Base-by-base conservation (phyloP, 2,329 filamentous ascomycete species). In the Bimuria novae-zelandiae region DNA sequence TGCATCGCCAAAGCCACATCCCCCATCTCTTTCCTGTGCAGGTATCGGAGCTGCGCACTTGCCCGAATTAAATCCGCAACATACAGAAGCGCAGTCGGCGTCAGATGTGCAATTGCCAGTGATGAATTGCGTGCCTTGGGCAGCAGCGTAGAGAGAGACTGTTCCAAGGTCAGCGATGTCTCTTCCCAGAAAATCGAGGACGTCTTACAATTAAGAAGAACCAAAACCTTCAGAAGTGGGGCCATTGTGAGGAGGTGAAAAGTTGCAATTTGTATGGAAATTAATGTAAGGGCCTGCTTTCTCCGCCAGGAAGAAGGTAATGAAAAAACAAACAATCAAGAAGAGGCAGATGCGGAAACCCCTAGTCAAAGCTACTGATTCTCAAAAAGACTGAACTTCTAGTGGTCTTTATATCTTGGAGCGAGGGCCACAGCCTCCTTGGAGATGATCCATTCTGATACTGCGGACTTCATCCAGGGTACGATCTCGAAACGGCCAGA, bases 41-140 rank as follows among this genome's bases (percentile, higher is more conserved):
- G 65, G 52, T 14, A 68, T 54, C 3, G 59, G 39, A 3, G 69
- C 72, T 1, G 69, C 68, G 41, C 72, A 75, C 23, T 63, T 63
- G 5, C 70, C 70, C 22, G 56, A 57, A 16, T 67, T 68, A 59
- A 70, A 70, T 7, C 69, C 72, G 56, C 73, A 75, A 59, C 73
- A 75, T 12, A 63, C 67, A 17, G 68, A 67, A 3, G 70, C 71
- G 42, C 74, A 76, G 52, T 75, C 72, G 4, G 72, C 71, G 47
- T 75, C 72, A 4, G 69, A 68, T 2, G 60, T 56, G 42, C 74
- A 76, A 7, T 65, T 48, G 1, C 73, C 74, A 14, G 73, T 75
- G 60, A 76, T 75, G 63, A 75, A 76, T 49, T 76, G 74, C 3
- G 58, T 70, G 27, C 65, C 72, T 56, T 68, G 64, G 7, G 62